phyloP scores from a whole-genome alignment of 2,329 filamentous ascomycete genomes.

The Tolypocladium cylindrosporum region DNA sequence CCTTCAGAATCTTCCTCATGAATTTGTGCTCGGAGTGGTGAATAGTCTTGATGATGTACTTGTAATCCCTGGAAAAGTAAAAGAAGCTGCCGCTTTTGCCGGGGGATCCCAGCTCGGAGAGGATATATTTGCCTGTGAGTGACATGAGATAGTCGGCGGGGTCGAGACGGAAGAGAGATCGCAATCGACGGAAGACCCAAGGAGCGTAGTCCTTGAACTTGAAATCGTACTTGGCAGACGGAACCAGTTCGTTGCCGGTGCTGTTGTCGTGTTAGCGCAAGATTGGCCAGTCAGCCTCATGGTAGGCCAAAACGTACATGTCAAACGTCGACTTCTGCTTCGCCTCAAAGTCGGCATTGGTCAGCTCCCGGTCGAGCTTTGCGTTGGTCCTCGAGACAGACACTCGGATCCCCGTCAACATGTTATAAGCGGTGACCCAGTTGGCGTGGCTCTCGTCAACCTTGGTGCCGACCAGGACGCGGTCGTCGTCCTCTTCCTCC shows the following conservation, averaged over 20 bases:
- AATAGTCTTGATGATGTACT: slow-evolving; percentile 99
- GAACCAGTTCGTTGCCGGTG: slow-evolving; percentile 92
- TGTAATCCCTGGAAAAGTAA: slow-evolving; percentile 98
- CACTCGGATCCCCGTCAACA: slow-evolving; percentile 97
- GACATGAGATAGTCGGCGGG: slow-evolving; percentile 98
- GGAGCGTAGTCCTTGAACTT: slow-evolving; percentile 99
- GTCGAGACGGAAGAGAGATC: slow-evolving; percentile 79
- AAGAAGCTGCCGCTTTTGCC: slow-evolving; percentile 99
- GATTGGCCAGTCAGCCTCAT: neutral
- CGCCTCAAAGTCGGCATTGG: slow-evolving; percentile 82
- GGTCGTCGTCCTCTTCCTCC: slow-evolving; percentile 85
- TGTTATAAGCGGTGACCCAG: slow-evolving; percentile 97
- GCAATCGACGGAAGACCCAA: slow-evolving; percentile 93
- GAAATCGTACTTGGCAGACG: slow-evolving; percentile 98
- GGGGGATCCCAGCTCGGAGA: slow-evolving; percentile 92
- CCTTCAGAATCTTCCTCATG: slow-evolving; percentile 69
- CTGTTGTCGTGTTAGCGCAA: slow-evolving; percentile 28
- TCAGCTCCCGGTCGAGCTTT: slow-evolving; percentile 85
- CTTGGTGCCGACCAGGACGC: slow-evolving; percentile 91
- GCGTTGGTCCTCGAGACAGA: slow-evolving; percentile 94
- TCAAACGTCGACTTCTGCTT: slow-evolving; percentile 99
- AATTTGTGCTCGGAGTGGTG: slow-evolving; percentile 92
- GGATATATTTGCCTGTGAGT: slow-evolving; percentile 93
- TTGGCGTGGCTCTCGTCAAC: slow-evolving; percentile 96
- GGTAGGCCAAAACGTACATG: slow-evolving; percentile 53